phyloP scores from a whole-genome alignment of 345 rosid species.

The Arabidopsis thaliana region TAIR10.1 NC_003071.7:13327001-13327500 shows the following conservation, averaged over 20 bases:
- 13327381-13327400: conserved; percentile 12
- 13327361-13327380: conserved; percentile 37
- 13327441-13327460: neutral
- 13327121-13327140: conserved; percentile 45
- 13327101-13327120: conserved; percentile 1
- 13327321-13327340: conserved; percentile 19
- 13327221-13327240: conserved; percentile 19
- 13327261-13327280: conserved; percentile 28
- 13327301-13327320: conserved; percentile 10
- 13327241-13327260: conserved; percentile 27
- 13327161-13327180: conserved; percentile 33
- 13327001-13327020: conserved; percentile 17
- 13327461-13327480: conserved; percentile 26
- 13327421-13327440: conserved; percentile 44
- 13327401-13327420: conserved; percentile 5
- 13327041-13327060: conserved; percentile 8
- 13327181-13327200: conserved; percentile 22
- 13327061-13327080: conserved; percentile 6
- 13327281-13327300: conserved; percentile 25
- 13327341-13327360: conserved; percentile 55
- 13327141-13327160: conserved; percentile 27
- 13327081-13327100: conserved; percentile 15
- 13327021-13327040: conserved; percentile 27
- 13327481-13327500: conserved; percentile 36
- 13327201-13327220: conserved; percentile 8